phyloP scores from a whole-genome alignment of 1,284 basidiomycete species.

The Peniophora sp. region DNA sequence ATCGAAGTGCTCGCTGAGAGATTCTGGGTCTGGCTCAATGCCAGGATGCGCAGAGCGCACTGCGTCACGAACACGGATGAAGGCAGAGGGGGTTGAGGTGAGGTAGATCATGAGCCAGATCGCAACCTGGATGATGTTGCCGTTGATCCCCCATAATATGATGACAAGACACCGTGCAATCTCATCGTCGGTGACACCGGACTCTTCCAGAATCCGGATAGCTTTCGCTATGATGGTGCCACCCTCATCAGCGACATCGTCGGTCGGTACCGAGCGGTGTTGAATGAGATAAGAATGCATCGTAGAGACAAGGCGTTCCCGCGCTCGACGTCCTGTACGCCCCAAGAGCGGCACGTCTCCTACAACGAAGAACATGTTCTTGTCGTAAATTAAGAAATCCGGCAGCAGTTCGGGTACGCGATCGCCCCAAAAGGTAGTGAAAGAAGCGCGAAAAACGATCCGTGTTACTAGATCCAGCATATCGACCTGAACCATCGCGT shows the following conservation, averaged over 20 bases:
- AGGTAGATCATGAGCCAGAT: neutral
- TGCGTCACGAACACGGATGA: neutral
- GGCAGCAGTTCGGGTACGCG: neutral
- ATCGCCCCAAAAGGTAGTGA: neutral
- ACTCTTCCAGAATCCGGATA: neutral
- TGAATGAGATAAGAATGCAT: neutral
- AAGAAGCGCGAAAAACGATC: neutral
- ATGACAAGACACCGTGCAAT: neutral
- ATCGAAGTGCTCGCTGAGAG: neutral
- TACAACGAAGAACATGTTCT: neutral
- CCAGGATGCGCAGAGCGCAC: neutral
- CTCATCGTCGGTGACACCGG: neutral
- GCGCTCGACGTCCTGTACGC: neutral
- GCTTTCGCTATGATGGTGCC: neutral
- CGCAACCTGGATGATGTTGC: constrained; percentile 1
- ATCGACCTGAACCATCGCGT: neutral
- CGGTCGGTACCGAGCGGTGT: neutral
- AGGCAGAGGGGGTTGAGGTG: neutral
- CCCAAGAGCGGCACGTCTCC: neutral
- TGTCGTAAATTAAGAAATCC: neutral
- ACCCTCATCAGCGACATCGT: neutral
- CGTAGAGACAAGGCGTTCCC: neutral
- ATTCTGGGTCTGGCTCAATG: neutral
- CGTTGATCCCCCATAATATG: neutral
- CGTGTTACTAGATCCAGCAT: neutral